phyloP scores from a whole-genome alignment of 2,329 filamentous ascomycete genomes.

The Calonectria montana region DNA sequence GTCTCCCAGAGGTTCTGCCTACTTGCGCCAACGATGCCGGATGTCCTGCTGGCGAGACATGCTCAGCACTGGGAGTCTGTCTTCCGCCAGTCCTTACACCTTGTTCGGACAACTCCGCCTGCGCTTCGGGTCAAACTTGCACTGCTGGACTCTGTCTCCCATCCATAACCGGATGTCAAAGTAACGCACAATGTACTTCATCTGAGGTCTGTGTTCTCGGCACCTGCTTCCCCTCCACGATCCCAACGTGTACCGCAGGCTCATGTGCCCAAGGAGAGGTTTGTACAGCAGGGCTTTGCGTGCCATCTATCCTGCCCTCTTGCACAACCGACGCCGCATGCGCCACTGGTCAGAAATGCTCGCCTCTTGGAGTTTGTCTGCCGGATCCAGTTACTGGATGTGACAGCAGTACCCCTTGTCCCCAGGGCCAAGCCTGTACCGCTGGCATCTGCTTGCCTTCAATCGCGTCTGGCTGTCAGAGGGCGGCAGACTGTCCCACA shows the following conservation, averaged over 20 bases:
- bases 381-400: background rate
- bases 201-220: background rate
- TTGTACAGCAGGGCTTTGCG: background rate
- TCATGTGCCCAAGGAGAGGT: background rate
- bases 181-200: background rate
- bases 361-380: background rate
- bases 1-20: background rate
- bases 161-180: background rate
- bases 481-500: background rate
- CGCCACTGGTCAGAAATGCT: background rate
- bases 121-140: background rate
- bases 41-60: background rate
- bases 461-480: background rate
- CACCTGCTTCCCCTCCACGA: background rate
- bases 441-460: background rate
- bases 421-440: background rate
- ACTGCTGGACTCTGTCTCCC: background rate
- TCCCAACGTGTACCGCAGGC: background rate
- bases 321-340: background rate
- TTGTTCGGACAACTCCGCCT: background rate
- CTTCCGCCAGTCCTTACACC: background rate
- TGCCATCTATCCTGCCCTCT: background rate
- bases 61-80: background rate
- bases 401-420: background rate
- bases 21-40: background rate